Conservation (phyloP, 257 asterid species). For the Penstemon eatonii region DNA sequence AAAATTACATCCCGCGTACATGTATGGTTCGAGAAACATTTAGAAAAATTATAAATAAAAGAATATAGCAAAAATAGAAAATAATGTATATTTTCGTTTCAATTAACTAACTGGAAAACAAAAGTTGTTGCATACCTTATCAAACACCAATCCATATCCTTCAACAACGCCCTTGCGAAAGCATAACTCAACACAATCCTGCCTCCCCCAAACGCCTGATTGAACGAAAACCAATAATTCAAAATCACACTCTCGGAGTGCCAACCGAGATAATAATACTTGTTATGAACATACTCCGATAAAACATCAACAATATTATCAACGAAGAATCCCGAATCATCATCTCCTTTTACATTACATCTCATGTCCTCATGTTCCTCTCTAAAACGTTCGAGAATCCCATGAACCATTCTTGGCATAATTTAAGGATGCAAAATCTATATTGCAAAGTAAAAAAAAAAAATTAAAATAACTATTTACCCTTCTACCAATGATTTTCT, state of each 20-base stretch:
- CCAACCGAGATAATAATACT: constrained; percentile 56
- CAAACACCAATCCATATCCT: constrained; percentile 53
- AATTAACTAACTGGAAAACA: too few relatives aligned
- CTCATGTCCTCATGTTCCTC: constrained; percentile 43
- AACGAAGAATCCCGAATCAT: constrained; percentile 51
- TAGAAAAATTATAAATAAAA: too few relatives aligned
- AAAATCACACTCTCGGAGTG: constrained; percentile 58
- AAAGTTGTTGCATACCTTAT: constrained; percentile 23
- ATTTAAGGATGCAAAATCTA: too few relatives aligned
- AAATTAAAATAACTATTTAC: too few relatives aligned
- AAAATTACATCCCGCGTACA: constrained; percentile 33
- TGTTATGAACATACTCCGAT: constrained; percentile 43
- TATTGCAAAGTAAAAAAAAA: too few relatives aligned
- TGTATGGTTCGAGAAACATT: not conserved
- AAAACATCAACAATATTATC: constrained; percentile 58
- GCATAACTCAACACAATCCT: constrained; percentile 62
- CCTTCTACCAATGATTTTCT: too few relatives aligned
- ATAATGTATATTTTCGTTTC: too few relatives aligned
- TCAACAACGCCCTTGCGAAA: constrained; percentile 46
- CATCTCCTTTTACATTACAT: constrained; percentile 72
- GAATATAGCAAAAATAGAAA: too few relatives aligned
- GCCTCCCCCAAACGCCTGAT: constrained; percentile 68
- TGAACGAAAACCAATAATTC: constrained; percentile 49
- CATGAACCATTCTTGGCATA: constrained; percentile 61
- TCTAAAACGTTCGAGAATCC: constrained; percentile 46